Conservation (phyloP, 2,329 filamentous ascomycete genomes). For the Fusarium sp. region DNA sequence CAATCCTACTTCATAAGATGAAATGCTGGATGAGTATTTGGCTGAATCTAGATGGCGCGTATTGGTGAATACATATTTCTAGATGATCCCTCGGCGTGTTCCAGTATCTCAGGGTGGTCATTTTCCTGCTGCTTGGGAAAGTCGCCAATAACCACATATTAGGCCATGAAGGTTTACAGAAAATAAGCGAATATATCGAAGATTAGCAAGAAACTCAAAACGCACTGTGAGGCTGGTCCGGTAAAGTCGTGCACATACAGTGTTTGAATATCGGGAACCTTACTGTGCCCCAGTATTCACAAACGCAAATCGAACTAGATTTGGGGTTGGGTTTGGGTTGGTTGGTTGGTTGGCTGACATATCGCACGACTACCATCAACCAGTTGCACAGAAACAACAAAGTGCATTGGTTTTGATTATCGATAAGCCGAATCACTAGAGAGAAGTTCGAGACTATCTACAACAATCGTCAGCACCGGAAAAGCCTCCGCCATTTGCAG, state of each 20-base stretch:
- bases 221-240: conserved; percentile 11
- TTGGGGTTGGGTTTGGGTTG: conserved; percentile 26
- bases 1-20: background rate
- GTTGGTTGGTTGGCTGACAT: conserved; percentile 37
- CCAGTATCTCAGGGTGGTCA: background rate
- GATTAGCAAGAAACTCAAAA: background rate
- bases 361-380: conserved; percentile 37
- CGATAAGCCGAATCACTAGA: conserved; percentile 16
- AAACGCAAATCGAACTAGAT: conserved; percentile 15
- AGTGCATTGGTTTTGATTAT: conserved; percentile 12
- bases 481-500: conserved; percentile 10
- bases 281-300: conserved; percentile 42
- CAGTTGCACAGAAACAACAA: conserved; percentile 29
- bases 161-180: background rate
- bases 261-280: rapidly evolving
- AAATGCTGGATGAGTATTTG: background rate
- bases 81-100: too few species aligned
- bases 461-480: conserved; percentile 21
- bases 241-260: background rate
- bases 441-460: conserved; percentile 3
- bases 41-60: too few species aligned
- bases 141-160: background rate
- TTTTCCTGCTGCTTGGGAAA: background rate
- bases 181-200: background rate
- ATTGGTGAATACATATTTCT: too few species aligned